phyloP scores from a whole-genome alignment of 2,329 filamentous ascomycete species.

The Uncinocarpus reesii region DNA sequence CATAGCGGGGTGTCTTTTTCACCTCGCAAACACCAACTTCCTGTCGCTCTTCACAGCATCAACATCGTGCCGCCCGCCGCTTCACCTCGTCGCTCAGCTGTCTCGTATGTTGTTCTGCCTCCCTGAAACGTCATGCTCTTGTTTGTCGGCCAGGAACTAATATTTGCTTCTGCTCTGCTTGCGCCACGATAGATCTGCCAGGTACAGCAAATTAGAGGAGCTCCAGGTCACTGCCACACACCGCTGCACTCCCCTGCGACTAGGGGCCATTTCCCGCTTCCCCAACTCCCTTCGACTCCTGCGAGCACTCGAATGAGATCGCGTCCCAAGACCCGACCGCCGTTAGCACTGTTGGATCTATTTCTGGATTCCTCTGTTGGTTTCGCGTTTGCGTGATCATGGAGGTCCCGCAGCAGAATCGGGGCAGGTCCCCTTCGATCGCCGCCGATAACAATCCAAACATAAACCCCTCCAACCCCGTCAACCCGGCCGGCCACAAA shows the following conservation, averaged over 20 bases:
- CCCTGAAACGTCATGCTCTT: background rate
- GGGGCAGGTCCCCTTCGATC: constrained; percentile 31
- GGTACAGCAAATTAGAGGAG: constrained; percentile 10
- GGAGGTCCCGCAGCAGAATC: constrained; percentile 21
- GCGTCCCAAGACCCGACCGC: background rate
- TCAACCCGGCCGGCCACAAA: constrained; percentile 22
- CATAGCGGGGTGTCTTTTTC: too few relatives aligned
- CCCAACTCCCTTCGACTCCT: background rate
- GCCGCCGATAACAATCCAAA: constrained; percentile 30
- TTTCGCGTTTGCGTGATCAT: constrained; percentile 11
- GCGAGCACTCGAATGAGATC: background rate
- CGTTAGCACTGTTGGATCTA: constrained; percentile 5
- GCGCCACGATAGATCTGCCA: constrained; percentile 12
- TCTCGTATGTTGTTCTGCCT: too few relatives aligned
- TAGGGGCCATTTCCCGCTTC: background rate
- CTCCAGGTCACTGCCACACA: constrained; percentile 12
- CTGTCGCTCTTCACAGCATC: too few relatives aligned
- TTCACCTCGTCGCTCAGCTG: too few relatives aligned
- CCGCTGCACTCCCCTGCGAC: background rate
- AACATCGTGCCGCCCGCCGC: too few relatives aligned
- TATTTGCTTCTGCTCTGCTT: background rate
- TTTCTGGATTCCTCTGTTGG: constrained; percentile 8
- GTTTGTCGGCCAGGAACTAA: background rate
- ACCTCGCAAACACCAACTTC: too few relatives aligned
- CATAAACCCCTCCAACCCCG: constrained; percentile 5